Base-by-base conservation (phyloP, 257 asterid species). In the Plantago ovata region DNA sequence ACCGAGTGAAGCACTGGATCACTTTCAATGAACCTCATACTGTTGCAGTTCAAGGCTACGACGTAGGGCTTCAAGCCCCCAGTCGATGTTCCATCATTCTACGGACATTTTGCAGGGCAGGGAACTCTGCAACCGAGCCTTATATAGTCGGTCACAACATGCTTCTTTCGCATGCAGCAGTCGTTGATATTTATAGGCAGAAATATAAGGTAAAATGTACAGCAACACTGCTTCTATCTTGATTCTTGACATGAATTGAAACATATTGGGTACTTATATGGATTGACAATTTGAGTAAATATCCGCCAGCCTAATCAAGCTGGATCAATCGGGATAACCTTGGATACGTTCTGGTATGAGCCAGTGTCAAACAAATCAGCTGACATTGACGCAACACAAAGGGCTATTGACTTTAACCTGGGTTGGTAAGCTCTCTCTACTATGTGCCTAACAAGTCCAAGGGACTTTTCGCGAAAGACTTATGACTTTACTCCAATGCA, bases 1-100 rank as follows among this genome's bases (percentile, higher is more conserved):
- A 86, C 39, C 65, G 94, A 6, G 98, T 93, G 70, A 93, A 93
- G 84, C 50, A 86, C 3, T 93, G 98, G 98, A 89, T 93, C 67
- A 93, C 96, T 10, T 77, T 93, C 68, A 93, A 89, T 41, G 97
- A 93, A 83, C 98, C 96, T 0, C 94, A 84, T 51, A 86, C 90
- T 0, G 61, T 89, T 9, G 58, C 93, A 7, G 68, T 80, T 3
- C 94, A 89, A 64, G 98, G 97, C 13, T 93, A 70, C 51, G 96
- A 85, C 32, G 77, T 73, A 0, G 96, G 97, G 32, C 78, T 86
- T 43, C 78, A 77, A 41, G 97, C 96, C 1, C 96, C 95, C 0
- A 74, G 92, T 15, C 76, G 87, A 3, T 91, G 98, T 64, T 83
- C 95, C n/a, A 70, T 81, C 66, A 58, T 78, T 19, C 89, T 76